These are phyloP conservation scores for Podospora australis DNA, from an alignment of 495 filamentous ascomycete genomes.

Conservation along the genomic window DNA sequence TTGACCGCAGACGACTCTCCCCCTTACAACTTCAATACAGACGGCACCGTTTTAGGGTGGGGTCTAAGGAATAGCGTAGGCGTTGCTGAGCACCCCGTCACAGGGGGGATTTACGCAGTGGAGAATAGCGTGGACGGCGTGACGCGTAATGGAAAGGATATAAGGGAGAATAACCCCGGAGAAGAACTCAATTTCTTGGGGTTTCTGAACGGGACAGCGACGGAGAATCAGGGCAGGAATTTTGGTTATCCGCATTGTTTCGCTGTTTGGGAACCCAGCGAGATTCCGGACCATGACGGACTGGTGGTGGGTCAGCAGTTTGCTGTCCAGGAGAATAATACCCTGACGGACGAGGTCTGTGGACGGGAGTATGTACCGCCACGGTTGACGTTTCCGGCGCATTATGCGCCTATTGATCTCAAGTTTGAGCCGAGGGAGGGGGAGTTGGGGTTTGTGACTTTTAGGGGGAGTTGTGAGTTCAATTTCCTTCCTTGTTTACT, in stretches of 20 bases:
- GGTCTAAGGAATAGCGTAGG: constrained; percentile 63
- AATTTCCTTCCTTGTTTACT: not conserved
- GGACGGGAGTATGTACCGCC: constrained; percentile 31
- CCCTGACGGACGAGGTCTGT: constrained; percentile 43
- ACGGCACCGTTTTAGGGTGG: constrained; percentile 57
- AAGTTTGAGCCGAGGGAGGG: constrained; percentile 38
- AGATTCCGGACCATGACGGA: constrained; percentile 42
- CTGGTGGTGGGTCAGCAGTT: constrained; percentile 48
- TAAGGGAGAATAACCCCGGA: constrained; percentile 60
- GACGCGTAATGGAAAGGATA: constrained; percentile 44
- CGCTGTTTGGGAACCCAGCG: constrained; percentile 50
- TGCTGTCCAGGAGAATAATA: constrained; percentile 31
- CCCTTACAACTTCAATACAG: constrained; percentile 27
- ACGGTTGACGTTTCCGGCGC: constrained; percentile 45
- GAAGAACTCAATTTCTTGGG: constrained; percentile 67
- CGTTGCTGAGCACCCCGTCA: constrained; percentile 50
- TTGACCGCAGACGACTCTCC: constrained; percentile 32
- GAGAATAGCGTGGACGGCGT: constrained; percentile 61
- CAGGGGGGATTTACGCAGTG: constrained; percentile 58
- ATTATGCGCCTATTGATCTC: constrained; percentile 51
- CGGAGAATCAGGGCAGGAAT: constrained; percentile 30
- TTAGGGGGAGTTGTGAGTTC: constrained; percentile 48
- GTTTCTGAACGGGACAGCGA: constrained; percentile 43
- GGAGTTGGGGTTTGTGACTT: constrained; percentile 40
- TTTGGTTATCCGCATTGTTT: constrained; percentile 61